These are phyloP conservation scores for Postia placenta DNA, from an alignment of 768 basidiomycete species.

Conservation along the genomic window DNA sequence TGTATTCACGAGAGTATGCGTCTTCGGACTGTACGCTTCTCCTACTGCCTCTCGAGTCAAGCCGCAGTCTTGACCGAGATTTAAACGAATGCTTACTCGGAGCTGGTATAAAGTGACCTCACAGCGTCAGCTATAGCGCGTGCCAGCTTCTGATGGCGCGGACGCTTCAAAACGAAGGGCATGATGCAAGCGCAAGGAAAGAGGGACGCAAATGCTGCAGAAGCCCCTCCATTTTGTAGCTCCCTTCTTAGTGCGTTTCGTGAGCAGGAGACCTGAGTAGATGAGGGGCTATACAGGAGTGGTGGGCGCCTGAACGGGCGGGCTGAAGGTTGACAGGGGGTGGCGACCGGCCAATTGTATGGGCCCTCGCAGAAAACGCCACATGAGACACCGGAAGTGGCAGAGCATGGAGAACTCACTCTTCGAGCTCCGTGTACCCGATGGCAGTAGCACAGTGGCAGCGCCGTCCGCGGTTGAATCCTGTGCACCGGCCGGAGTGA, in stretches of 20 bases:
- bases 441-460: too few relatives aligned
- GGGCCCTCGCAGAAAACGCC: not conserved
- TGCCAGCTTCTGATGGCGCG: constrained; percentile 40
- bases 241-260: not conserved
- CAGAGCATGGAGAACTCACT: too few relatives aligned
- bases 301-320: constrained; percentile 2
- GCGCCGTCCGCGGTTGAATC: too few relatives aligned
- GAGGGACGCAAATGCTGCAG: constrained; percentile 4
- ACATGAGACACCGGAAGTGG: not conserved
- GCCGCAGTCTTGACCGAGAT: not conserved
- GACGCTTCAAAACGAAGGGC: constrained; percentile 38
- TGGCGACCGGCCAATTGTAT: not conserved
- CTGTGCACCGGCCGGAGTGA: too few relatives aligned
- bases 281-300: constrained; percentile 13
- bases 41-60: not conserved
- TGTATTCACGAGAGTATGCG: too few relatives aligned
- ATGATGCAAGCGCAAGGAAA: constrained; percentile 21
- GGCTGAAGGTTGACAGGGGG: constrained; percentile 1
- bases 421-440: too few relatives aligned
- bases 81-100: constrained; percentile 7
- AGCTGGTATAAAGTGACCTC: constrained; percentile 16
- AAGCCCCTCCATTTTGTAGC: constrained; percentile 9
- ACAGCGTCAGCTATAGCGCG: constrained; percentile 41
- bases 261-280: constrained; percentile 8
- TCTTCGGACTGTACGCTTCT: too few relatives aligned